Percentiles rank a stretch among this genome's conserved stretches.
phyloP scores from a whole-genome alignment of 345 rosid species.

The Citrus unshiu region DNA sequence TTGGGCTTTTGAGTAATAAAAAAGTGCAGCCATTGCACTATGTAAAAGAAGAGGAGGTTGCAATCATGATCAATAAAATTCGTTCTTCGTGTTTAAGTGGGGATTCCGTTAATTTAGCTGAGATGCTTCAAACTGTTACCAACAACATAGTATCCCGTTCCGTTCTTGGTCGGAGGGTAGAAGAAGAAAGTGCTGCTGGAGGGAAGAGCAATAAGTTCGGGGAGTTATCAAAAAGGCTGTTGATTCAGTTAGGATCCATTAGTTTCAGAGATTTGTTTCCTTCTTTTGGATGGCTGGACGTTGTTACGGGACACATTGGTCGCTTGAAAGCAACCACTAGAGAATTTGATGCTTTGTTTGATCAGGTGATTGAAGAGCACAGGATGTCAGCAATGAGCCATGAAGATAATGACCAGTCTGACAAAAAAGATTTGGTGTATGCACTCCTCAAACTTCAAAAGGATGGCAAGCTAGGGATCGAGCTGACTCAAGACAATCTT shows the following conservation, averaged over 20 bases:
- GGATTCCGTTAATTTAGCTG: background rate
- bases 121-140: constrained; percentile 1
- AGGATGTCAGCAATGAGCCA: too few relatives aligned
- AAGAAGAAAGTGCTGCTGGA: constrained; percentile 3
- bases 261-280: constrained; percentile 20
- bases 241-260: background rate
- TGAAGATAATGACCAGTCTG: constrained; percentile 3
- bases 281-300: constrained; percentile 18
- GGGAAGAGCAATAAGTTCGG: constrained; percentile 8
- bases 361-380: constrained; percentile 19
- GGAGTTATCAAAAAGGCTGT: background rate
- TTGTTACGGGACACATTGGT: constrained; percentile 14
- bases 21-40: constrained; percentile 16
- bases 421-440: constrained; percentile 18
- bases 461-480: constrained; percentile 7
- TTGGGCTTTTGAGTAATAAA: too few relatives aligned
- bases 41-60: constrained; percentile 26
- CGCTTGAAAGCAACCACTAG: constrained; percentile 4
- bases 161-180: constrained; percentile 13
- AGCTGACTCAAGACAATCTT: constrained; percentile 14
- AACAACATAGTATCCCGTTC: constrained; percentile 15
- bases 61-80: constrained; percentile 6
- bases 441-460: constrained; percentile 28
- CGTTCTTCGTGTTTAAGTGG: background rate
- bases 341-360: constrained; percentile 19